phyloP scores from a whole-genome alignment of 208 protist genomes.

The Leishmania amazonensis region DNA sequence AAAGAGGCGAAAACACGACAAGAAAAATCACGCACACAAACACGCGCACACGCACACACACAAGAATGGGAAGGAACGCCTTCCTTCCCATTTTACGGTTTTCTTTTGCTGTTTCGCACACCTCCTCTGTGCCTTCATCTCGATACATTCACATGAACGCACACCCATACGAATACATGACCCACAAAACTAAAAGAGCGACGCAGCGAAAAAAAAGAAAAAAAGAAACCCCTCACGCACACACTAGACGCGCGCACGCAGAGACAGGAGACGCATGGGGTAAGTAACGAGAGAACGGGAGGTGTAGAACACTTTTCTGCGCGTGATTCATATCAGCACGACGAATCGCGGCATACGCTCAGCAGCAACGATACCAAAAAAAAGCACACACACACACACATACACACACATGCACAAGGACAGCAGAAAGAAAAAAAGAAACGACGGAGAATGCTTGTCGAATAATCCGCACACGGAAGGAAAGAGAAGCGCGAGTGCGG shows the following conservation, averaged over 20 bases:
- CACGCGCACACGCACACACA: too few relatives aligned
- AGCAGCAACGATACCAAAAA: not conserved
- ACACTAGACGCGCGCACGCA: too few relatives aligned
- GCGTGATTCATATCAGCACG: not conserved
- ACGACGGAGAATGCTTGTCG: too few relatives aligned
- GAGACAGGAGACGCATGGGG: too few relatives aligned
- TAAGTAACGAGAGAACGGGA: not conserved
- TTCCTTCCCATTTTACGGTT: not conserved
- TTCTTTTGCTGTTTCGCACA: not conserved
- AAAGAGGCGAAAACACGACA: too few relatives aligned
- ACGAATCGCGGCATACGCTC: too few relatives aligned
- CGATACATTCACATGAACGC: not conserved
- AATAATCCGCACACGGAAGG: not conserved
- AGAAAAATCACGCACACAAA: too few relatives aligned
- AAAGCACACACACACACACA: not conserved
- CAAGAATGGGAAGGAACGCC: too few relatives aligned
- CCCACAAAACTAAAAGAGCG: not conserved
- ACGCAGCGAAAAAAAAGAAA: not conserved
- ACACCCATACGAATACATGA: not conserved
- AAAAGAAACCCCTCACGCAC: too few relatives aligned
- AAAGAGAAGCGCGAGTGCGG: not conserved
- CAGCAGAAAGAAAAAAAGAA: not conserved
- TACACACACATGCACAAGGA: not conserved
- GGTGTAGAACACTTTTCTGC: not conserved
- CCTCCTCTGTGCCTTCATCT: not conserved